Evolutionary conservation across 2,329 filamentous ascomycete genomes (phyloP), one percentile per base, ranked within the genome.

Genomic region (Beauveria australis): DNA sequence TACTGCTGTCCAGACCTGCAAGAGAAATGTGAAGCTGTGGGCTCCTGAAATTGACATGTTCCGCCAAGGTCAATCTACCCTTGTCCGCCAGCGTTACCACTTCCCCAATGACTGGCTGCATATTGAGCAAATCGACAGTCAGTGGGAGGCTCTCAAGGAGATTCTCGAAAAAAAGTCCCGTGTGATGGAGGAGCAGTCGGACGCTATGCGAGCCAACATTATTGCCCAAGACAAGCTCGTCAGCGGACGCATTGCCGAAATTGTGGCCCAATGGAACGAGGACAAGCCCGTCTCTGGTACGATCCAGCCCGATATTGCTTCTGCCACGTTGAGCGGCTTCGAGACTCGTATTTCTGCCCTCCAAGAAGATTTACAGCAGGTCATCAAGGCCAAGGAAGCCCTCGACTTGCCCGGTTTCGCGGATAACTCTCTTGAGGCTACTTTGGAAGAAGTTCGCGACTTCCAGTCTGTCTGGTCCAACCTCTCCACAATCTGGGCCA

Each of bases 391-490:
- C 3, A 99, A 97, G 75, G 94, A 99, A 73, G 94, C 94, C 4
- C 85, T 99, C 47, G 92, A 96, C 70, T 82, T 99, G 47, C 89
- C 93, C 3, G 83, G 89, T 3, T 89, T 85, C 59, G 79, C 88
- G 0, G 91, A 96, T 67, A 89, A 89, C 56, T 86, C 88, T n/a
- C 84, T 99, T 24, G 81, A 84, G n/a, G 84, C 88, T 28, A 89
- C 97, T 9, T 80, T 97, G 18, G 93, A 97, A 72, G 94, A 99
- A 75, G 92, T 99, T 2, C 91, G 96, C 64, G 94, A 99, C 74
- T 99, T 99, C 78, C 96, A 96, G 76, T 97, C 93, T 22, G 94
- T 99, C 10, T 99, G 94, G 94, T 90, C 93, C 37, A 93, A 90
- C 53, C 79, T 99, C 54, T 93, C 91, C 26, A 96, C 92, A 6